Evolutionary conservation across 2,329 filamentous ascomycete genomes (phyloP).

Genomic region (Orbilia oligospora): DNA sequence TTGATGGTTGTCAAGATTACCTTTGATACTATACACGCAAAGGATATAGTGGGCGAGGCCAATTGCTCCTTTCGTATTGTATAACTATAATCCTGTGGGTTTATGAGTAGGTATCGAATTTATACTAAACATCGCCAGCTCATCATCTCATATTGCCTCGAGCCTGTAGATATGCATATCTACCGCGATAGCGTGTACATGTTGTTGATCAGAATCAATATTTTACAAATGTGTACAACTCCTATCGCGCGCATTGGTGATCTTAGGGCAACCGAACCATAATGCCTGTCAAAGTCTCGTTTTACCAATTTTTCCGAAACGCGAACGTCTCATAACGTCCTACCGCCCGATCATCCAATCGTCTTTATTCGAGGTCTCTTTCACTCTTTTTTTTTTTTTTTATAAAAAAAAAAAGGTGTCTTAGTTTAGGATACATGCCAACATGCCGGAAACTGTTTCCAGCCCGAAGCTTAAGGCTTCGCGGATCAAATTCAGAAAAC

Average conservation of each 20-base stretch:
- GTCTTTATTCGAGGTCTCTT: not conserved
- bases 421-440: no score
- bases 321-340: not conserved
- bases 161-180: not conserved
- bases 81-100: no score
- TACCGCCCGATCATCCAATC: not conserved
- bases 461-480: not conserved
- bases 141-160: conserved; percentile 8
- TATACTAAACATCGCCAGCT: conserved; percentile 1
- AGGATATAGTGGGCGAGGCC: not conserved
- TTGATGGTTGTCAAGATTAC: not conserved
- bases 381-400: not conserved
- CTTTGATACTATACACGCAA: not conserved
- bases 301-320: conserved; percentile 25
- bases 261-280: not conserved
- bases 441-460: not conserved
- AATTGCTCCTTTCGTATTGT: no score
- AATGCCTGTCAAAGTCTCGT: not conserved
- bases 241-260: not conserved
- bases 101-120: no score
- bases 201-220: no score
- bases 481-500: not conserved
- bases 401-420: not conserved
- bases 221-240: no score
- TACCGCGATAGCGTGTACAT: not conserved